Conservation (phyloP, 1,284 basidiomycete genomes). For the Ganoderma lingzhi region DNA sequence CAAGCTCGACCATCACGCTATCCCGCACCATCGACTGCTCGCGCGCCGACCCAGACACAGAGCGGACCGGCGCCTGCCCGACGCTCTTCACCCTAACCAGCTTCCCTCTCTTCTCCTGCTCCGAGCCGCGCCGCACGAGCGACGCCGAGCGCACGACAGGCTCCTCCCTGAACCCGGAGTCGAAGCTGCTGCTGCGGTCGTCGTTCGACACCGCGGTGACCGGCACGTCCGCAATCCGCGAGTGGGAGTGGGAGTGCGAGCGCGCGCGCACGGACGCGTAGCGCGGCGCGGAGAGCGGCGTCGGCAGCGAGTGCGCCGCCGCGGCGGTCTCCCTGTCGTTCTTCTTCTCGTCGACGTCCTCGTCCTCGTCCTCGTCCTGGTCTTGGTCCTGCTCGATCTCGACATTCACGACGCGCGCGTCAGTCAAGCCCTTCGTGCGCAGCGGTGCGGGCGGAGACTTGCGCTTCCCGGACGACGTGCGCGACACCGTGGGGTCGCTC, state of each 20-base stretch:
- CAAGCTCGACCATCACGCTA: constrained; percentile 36
- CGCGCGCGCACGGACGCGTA: constrained; percentile 8
- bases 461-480: constrained; percentile 22
- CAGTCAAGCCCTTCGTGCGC: constrained; percentile 14
- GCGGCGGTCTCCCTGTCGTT: constrained; percentile 15
- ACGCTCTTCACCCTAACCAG: constrained; percentile 36
- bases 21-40: constrained; percentile 30
- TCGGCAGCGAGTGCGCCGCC: constrained; percentile 17
- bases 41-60: constrained; percentile 33
- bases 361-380: too few species aligned
- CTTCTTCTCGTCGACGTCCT: too few species aligned
- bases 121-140: constrained; percentile 14
- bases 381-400: constrained; percentile 18
- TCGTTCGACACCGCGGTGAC: constrained; percentile 10
- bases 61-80: constrained; percentile 33
- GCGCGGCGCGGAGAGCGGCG: constrained; percentile 19
- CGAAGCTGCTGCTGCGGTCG: background rate
- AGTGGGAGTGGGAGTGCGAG: background rate
- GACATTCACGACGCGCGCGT: constrained; percentile 12
- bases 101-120: constrained; percentile 17
- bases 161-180: constrained; percentile 6
- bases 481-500: constrained; percentile 7
- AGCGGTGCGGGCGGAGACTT: constrained; percentile 23
- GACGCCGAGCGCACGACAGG: constrained; percentile 16
- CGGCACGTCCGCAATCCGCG: constrained; percentile 18